Evolutionary conservation across 2,329 filamentous ascomycete species (phyloP).

Genomic region (Botryotinia convoluta): DNA sequence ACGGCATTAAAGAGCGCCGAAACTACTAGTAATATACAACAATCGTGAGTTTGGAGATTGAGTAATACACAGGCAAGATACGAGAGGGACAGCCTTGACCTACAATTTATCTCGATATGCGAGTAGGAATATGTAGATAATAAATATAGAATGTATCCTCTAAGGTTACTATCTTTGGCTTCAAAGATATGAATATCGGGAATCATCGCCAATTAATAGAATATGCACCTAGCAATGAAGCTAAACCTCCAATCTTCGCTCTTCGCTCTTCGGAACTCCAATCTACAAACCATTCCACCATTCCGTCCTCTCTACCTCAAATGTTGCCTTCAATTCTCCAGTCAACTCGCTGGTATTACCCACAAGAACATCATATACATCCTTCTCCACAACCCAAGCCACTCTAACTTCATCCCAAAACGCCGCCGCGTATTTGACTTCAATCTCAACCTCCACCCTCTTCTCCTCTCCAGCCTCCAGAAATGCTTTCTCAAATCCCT

Average conservation of each 20-base stretch:
- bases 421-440: conserved; percentile 41
- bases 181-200: background rate
- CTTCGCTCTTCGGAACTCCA: background rate
- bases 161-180: background rate
- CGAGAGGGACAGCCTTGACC: background rate
- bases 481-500: conserved; percentile 63
- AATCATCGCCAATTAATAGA: too few species aligned
- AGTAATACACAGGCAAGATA: background rate
- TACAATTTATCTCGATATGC: fast-evolving
- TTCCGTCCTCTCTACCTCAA: conserved; percentile 58
- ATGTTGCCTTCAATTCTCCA: conserved; percentile 49
- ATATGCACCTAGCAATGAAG: background rate
- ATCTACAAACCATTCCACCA: conserved; percentile 65
- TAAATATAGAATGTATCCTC: background rate
- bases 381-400: conserved; percentile 42
- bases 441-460: conserved; percentile 53
- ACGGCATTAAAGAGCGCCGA: fast-evolving
- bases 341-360: conserved; percentile 44
- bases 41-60: background rate
- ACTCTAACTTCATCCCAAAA: conserved; percentile 44
- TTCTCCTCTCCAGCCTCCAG: conserved; percentile 59
- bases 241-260: background rate
- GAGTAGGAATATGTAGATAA: background rate
- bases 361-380: conserved; percentile 41
- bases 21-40: background rate